Evolutionary conservation across 23 red algal species (phyloP).

Genomic region (Rhodosorus marinus): DNA sequence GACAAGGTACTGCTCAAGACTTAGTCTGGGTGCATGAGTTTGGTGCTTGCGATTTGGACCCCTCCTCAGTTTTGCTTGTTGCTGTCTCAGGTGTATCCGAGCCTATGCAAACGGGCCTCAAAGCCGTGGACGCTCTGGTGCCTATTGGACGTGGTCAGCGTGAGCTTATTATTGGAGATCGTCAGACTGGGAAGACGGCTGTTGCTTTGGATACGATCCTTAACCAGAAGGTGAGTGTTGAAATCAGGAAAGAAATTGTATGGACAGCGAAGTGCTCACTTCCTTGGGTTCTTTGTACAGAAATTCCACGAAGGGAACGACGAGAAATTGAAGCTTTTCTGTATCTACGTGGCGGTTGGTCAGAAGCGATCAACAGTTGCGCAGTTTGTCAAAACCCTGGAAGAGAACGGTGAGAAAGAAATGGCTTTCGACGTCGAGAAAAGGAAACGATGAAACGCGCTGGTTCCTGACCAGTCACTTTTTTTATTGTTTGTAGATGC

Average conservation of each 20-base stretch:
- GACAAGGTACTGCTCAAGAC: slow-evolving; percentile 41
- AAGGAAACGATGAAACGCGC: too few species aligned
- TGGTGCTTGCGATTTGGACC: neutral
- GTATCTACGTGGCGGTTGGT: slow-evolving; percentile 91
- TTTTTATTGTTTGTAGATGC: too few species aligned
- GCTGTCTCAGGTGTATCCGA: slow-evolving; percentile 72
- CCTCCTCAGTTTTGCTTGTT: too few species aligned
- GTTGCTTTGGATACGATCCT: slow-evolving; percentile 91
- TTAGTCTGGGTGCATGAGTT: neutral
- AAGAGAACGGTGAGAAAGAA: slow-evolving; percentile 59
- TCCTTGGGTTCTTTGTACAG: too few species aligned
- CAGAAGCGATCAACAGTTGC: slow-evolving; percentile 94
- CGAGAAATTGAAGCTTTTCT: slow-evolving; percentile 61
- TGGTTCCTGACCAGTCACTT: too few species aligned
- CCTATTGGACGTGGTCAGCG: slow-evolving; percentile 96
- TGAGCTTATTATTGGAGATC: slow-evolving; percentile 98
- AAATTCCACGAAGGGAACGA: too few species aligned
- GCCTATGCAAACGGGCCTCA: slow-evolving; percentile 95
- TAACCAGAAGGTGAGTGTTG: slow-evolving; percentile 49
- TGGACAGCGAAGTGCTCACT: too few species aligned
- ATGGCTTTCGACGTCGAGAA: too few species aligned
- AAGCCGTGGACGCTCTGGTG: slow-evolving; percentile 79
- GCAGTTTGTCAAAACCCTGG: slow-evolving; percentile 70
- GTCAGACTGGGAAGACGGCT: slow-evolving; percentile 91
- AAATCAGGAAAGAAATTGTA: too few species aligned